A percentile compares a stretch with the other conserved stretches of the same genome.
phyloP scores from a whole-genome alignment of 1,284 basidiomycete genomes.

The Porodaedalea pini region DNA sequence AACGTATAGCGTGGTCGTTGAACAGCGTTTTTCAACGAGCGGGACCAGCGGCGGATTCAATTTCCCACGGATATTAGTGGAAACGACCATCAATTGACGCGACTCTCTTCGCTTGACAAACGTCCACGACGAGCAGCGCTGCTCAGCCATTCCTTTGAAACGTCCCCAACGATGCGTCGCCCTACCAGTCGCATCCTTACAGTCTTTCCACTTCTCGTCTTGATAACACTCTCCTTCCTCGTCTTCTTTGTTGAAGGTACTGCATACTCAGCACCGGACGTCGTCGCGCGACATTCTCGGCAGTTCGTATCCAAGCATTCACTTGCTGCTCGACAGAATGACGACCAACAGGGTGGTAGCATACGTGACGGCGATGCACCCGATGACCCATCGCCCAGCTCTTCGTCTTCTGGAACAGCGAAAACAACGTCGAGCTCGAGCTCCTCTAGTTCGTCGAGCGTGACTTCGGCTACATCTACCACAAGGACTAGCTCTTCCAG shows the following conservation, averaged over 20 bases:
- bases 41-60: neutral
- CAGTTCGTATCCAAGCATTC: neutral
- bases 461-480: neutral
- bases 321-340: neutral
- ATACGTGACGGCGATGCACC: neutral
- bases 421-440: neutral
- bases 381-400: neutral
- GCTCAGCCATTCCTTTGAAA: constrained; percentile 17
- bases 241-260: neutral
- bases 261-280: neutral
- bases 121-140: constrained; percentile 12
- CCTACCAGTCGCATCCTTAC: constrained; percentile 18
- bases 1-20: too few species aligned
- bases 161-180: constrained; percentile 19
- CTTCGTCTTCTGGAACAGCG: neutral
- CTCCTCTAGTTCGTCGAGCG: neutral
- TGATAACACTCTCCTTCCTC: constrained; percentile 14
- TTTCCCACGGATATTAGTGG: constrained; percentile 3
- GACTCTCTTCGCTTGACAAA: neutral
- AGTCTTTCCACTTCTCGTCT: constrained; percentile 18
- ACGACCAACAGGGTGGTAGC: neutral
- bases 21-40: neutral
- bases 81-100: neutral
- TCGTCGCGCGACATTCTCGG: constrained; percentile 9
- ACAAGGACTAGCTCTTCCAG: neutral